phyloP scores from a whole-genome alignment of 345 rosid genomes.

The Streptanthus diversifolius region DNA sequence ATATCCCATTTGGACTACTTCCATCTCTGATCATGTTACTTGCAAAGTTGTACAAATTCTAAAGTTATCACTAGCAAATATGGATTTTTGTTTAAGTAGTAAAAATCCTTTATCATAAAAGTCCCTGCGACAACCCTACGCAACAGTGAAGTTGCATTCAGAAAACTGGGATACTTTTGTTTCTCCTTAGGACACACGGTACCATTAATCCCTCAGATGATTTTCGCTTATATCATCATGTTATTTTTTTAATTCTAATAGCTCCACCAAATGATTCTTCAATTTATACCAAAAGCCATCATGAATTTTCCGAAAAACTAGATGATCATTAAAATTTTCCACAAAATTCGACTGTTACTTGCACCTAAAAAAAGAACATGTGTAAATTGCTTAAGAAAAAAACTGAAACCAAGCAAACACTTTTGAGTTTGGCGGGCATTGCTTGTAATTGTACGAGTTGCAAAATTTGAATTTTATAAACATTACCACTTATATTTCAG shows the following conservation, averaged over 20 bases:
- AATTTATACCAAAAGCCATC: background rate
- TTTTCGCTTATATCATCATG: background rate
- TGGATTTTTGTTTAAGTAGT: background rate
- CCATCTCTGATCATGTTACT: background rate
- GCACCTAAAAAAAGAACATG: background rate
- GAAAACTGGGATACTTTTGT: background rate
- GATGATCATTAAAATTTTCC: background rate
- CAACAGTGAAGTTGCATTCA: background rate
- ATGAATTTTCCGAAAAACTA: background rate
- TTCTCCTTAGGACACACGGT: background rate
- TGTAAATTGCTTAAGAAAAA: background rate
- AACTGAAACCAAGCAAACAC: background rate
- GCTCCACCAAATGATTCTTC: background rate
- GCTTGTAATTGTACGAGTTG: background rate
- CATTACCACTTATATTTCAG: background rate
- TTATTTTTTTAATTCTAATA: background rate
- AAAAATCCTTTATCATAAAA: background rate
- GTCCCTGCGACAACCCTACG: background rate
- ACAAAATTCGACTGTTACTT: background rate
- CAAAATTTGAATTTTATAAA: background rate
- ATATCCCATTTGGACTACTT: constrained; percentile 6
- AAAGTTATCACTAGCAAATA: background rate
- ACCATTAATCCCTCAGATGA: background rate
- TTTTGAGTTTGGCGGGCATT: background rate
- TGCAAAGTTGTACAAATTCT: background rate